These are phyloP conservation scores for Ophiorrhiza pumila DNA, from an alignment of 257 asterid species.

Conservation along the genomic window DNA sequence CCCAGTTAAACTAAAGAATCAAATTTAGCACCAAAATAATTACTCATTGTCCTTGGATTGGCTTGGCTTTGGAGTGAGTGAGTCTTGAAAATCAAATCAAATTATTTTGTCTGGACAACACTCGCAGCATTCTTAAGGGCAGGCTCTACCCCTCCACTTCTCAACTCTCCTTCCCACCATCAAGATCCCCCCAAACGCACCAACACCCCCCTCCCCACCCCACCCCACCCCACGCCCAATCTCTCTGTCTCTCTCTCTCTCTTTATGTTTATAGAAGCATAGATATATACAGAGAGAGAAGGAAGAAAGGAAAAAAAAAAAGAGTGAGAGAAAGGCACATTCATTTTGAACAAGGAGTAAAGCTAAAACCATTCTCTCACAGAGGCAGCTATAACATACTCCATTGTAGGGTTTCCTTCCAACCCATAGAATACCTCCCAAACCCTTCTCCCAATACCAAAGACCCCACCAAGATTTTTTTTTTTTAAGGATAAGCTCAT, in stretches of 20 bases:
- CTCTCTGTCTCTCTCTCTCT: conserved; percentile 3
- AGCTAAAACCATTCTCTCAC: conserved; percentile 21
- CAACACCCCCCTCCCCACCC: not conserved
- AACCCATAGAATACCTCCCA: conserved; percentile 15
- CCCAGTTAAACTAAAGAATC: not conserved
- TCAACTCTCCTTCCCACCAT: no score
- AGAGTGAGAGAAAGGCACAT: conserved; percentile 14
- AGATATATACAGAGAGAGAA: conserved; percentile 12
- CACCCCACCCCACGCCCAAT: not conserved
- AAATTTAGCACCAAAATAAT: not conserved
- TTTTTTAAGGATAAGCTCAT: not conserved
- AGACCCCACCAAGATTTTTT: not conserved
- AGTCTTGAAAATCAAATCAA: not conserved
- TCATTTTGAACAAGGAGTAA: conserved; percentile 30
- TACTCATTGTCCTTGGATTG: no score
- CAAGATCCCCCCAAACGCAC: not conserved
- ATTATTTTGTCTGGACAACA: conserved; percentile 21
- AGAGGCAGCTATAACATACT: not conserved
- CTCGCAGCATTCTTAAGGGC: not conserved
- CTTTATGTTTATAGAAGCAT: conserved; percentile 12
- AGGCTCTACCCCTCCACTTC: not conserved
- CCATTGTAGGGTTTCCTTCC: conserved; percentile 31
- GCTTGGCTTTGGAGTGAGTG: conserved; percentile 4
- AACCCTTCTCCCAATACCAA: not conserved
- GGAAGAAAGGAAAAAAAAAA: not conserved